A percentile compares a stretch with the other conserved stretches of the same genome.
These are phyloP conservation scores for Lagenidium sp. DNA, from an alignment of 352 stramenopile genomes.

Conservation along the genomic window DNA sequence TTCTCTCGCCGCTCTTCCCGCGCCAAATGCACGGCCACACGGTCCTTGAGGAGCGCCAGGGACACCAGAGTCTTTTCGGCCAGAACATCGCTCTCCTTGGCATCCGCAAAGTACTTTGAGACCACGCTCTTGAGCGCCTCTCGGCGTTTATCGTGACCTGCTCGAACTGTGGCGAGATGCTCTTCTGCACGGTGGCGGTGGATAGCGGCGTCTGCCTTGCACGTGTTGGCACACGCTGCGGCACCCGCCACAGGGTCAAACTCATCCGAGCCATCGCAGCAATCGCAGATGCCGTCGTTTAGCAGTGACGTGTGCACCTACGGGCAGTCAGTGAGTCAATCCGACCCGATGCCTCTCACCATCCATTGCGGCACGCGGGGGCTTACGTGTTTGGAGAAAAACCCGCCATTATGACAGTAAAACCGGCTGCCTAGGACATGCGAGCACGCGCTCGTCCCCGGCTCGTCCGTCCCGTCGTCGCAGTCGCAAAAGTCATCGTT, in stretches of 20 bases:
- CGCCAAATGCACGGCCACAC: constrained; percentile 53
- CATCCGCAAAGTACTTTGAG: constrained; percentile 27
- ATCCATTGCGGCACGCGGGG: too few relatives aligned
- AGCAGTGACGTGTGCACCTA: constrained; percentile 80
- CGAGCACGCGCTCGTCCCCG: constrained; percentile 73
- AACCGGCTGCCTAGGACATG: constrained; percentile 42
- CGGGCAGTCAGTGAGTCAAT: too few relatives aligned
- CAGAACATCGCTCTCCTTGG: constrained; percentile 15
- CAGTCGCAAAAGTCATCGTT: constrained; percentile 96
- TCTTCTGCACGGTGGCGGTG: constrained; percentile 25
- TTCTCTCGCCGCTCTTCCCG: constrained; percentile 56
- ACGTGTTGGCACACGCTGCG: constrained; percentile 37
- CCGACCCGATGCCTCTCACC: too few relatives aligned
- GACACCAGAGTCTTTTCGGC: constrained; percentile 25
- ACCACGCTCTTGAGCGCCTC: constrained; percentile 28
- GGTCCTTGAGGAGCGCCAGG: constrained; percentile 35
- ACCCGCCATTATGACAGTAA: constrained; percentile 64
- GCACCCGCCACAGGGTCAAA: constrained; percentile 3
- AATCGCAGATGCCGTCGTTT: constrained; percentile 96
- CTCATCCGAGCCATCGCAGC: constrained; percentile 95
- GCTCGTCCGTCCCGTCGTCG: constrained; percentile 83
- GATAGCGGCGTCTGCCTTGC: constrained; percentile 19
- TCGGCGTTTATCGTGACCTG: constrained; percentile 42
- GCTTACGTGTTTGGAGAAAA: constrained; percentile 45
- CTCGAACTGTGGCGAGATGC: constrained; percentile 27